These are phyloP conservation scores for Luzula sylvatica DNA, from an alignment of 176 grass and related monocot genomes.

Conservation along the genomic window DNA sequence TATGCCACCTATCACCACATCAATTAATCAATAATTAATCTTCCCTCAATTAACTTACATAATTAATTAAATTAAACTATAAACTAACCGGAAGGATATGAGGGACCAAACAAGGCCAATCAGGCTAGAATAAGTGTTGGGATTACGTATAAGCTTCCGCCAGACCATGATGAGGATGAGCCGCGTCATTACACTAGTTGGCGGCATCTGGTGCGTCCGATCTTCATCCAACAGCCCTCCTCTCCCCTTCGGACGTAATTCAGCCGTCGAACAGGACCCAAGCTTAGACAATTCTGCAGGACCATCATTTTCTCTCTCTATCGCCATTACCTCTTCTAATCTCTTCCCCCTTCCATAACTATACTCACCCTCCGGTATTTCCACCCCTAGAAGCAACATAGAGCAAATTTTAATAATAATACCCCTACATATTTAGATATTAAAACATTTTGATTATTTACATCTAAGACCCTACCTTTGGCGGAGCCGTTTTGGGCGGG, in stretches of 20 bases:
- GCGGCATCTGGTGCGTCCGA: constrained; percentile 46
- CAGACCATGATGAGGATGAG: constrained; percentile 95
- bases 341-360: constrained; percentile 28
- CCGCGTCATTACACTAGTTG: constrained; percentile 69
- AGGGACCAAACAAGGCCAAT: constrained; percentile 78
- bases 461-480: constrained; percentile 43
- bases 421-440: neutral
- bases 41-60: neutral
- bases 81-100: constrained; percentile 58
- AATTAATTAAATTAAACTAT: neutral
- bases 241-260: constrained; percentile 32
- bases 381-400: constrained; percentile 3
- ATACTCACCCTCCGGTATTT: constrained; percentile 17
- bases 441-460: neutral
- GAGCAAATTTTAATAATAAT: neutral
- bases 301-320: neutral
- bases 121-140: constrained; percentile 94
- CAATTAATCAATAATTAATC: constrained; percentile 1
- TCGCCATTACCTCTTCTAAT: constrained; percentile 18
- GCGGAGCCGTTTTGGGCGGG: constrained; percentile 36
- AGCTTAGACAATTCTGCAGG: constrained; percentile 44
- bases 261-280: constrained; percentile 31
- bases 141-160: constrained; percentile 94
- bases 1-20: constrained; percentile 47
- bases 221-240: neutral